Conservation (phyloP, 1,139 yeast genomes). For the Wickerhamomyces sp. region DNA sequence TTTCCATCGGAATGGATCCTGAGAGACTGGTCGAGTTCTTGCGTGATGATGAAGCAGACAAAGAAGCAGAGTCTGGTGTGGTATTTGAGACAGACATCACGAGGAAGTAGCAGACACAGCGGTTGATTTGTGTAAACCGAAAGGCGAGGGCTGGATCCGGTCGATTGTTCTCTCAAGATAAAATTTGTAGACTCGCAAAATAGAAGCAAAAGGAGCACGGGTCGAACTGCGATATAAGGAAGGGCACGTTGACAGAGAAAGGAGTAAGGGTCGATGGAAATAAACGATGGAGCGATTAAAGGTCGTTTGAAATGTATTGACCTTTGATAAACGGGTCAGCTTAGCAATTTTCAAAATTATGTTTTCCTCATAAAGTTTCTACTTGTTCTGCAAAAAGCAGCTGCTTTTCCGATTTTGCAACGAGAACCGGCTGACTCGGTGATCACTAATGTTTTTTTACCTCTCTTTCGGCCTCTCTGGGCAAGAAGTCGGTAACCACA, state of each 20-base stretch:
- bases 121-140: background rate
- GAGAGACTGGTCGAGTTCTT: background rate
- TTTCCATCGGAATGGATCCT: constrained; percentile 5
- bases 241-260: background rate
- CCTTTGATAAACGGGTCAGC: too few species aligned
- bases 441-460: too few species aligned
- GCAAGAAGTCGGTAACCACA: too few species aligned
- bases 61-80: background rate
- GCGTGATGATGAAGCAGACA: constrained; percentile 1
- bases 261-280: background rate
- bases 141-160: background rate
- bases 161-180: background rate
- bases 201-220: background rate
- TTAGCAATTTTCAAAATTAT: too few species aligned
- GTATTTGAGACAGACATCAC: background rate
- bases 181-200: background rate
- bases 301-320: too few species aligned
- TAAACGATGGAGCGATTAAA: background rate
- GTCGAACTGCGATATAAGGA: background rate
- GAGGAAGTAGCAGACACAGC: background rate
- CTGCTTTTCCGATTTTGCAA: too few species aligned
- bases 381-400: too few species aligned
- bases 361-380: too few species aligned
- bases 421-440: too few species aligned
- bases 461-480: too few species aligned